Evolutionary conservation across 805 yeast species (phyloP), one percentile per base, ranked within the genome.

Genomic region (Myxozyma neotropica): DNA sequence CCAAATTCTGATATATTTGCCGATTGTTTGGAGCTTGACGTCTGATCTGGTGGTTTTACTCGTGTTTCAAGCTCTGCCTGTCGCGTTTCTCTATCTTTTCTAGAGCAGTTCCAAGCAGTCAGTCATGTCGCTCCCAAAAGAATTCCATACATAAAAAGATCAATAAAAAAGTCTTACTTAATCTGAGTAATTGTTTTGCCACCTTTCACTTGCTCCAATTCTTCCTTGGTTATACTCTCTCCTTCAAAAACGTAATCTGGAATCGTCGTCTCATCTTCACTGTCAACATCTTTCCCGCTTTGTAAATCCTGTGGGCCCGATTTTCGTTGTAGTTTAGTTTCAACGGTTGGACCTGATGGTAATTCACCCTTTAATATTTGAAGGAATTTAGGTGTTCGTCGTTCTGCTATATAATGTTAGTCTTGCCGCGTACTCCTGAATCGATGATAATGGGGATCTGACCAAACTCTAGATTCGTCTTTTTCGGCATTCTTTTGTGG

Each of bases 161-260:
- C n/a, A 12, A 29, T 6, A 4, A 13, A 21, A 13, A 8, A 31
- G 38, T 27, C 64, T 1, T 42, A 61, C 65, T 49, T 58, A 23
- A 61, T 58, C 33, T 49, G 39, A 8, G 39, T 46, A n/a, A 61
- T 13, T 10, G 29, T 35, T 40, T 42, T 54, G 4, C 65, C 65
- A 13, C 46, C 39, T 35, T 58, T 58, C 43, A 61, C 23, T 44
- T 53, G 46, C 31, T 58, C 59, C 12, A 61, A 40, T 40, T 61
- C 65, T 24, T 44, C 65, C 27, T 45, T 58, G 5, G 65, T 49
- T 15, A 61, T 47, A 7, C 52, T 49, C 29, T 52, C 57, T 12
- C 62, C 65, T 40, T 58, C 57, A 49, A 53, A 54, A 1, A 58
- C 45, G 24, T 61, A 61, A 40, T 58, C 63, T 2, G 65, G 65